Evolutionary conservation across 2,329 filamentous ascomycete species (phyloP), one percentile per base, ranked within the genome.

Genomic region (Hypoxylon sp.): DNA sequence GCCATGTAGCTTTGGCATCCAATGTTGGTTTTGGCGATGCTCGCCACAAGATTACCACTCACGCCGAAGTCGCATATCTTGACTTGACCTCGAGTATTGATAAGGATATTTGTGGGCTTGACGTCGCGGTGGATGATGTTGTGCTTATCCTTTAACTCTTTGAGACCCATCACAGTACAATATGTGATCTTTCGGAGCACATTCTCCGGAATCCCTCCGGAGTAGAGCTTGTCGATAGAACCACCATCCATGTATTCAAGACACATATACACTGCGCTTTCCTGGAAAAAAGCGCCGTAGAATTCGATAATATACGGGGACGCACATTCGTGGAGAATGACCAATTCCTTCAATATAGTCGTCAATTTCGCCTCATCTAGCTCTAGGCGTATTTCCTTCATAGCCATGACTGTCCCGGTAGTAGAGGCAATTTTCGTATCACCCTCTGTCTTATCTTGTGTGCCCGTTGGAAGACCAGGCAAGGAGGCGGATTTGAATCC

Each of bases 1-100:
- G 96, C 96, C 96, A 99, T 99, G 82, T 99, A 99, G 77, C 94
- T 98, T 81, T 99, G 96, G 76, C 96, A 99, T 41, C 96, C 96
- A 75, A 99, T 99, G 78, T 99, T 99, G 28, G 96, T 99, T 82
- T 97, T 97, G 56, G 96, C 96, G 75, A 98, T 98, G 82, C 94
- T 97, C 23, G 96, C 95, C 21, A 99, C 96, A 23, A 99, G 83
- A 75, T 99, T 99, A 58, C 96, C 96, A 72, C 93, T 97, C 60
- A 99, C 96, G 62, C 96, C 96, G 79, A 99, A 99, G 80, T 99
- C 96, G 80, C 96, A 99, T 63, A 99, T 97, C 82, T 99, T 99
- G 83, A 98, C 87, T 77, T 98, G 94, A 0, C 96, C 96, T 45
- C 87, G 87, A 1, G 91, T 92, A 80, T 98, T 99, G 79, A 93